Evolutionary conservation across 1,139 yeast genomes (phyloP).

Genomic region (Blastobotrys arbuscula): DNA sequence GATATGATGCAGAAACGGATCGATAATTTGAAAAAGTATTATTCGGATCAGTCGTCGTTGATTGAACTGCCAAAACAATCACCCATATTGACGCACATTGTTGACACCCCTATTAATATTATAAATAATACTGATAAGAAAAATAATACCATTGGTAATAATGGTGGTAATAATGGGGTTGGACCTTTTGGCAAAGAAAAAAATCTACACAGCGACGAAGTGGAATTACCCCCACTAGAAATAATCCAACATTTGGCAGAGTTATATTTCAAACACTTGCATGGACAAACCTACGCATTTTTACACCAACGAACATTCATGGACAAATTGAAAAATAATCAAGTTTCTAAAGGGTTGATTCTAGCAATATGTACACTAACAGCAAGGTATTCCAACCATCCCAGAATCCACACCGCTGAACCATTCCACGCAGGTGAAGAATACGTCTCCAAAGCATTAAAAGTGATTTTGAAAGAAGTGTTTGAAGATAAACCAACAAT

Average conservation of each 20-base stretch:
- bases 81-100: not conserved
- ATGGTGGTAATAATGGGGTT: too few species aligned
- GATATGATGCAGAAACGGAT: slow-evolving; percentile 33
- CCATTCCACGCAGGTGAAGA: slow-evolving; percentile 33
- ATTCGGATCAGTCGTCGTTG: slow-evolving; percentile 2
- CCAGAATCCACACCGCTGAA: slow-evolving; percentile 21
- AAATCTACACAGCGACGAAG: not conserved
- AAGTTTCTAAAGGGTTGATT: slow-evolving; percentile 31
- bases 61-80: slow-evolving; percentile 13
- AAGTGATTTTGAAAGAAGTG: slow-evolving; percentile 28
- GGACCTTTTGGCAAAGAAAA: too few species aligned
- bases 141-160: not conserved
- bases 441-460: slow-evolving; percentile 30
- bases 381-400: slow-evolving; percentile 36
- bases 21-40: slow-evolving; percentile 28
- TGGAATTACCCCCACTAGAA: slow-evolving; percentile 14
- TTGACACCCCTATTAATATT: not conserved
- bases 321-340: slow-evolving; percentile 27
- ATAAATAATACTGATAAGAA: not conserved
- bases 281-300: slow-evolving; percentile 36
- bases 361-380: slow-evolving; percentile 36
- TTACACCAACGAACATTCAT: slow-evolving; percentile 35
- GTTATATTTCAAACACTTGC: slow-evolving; percentile 33
- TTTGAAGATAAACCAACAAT: slow-evolving; percentile 32
- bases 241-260: slow-evolving; percentile 28